phyloP scores from a whole-genome alignment of 352 stramenopile species.

The Globisporangium carolinianum region DNA sequence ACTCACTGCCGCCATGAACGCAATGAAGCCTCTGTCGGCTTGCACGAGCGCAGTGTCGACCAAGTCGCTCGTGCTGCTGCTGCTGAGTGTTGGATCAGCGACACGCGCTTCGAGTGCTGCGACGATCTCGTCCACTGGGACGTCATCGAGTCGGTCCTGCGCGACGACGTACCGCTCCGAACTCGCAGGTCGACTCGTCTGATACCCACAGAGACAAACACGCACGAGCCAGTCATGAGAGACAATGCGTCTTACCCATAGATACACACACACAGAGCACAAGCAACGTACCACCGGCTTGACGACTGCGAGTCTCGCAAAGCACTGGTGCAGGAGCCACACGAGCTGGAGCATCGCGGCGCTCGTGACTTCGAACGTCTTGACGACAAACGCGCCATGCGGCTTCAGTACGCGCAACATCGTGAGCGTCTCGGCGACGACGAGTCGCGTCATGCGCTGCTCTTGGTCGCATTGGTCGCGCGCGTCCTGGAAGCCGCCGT shows the following conservation, averaged over 20 bases:
- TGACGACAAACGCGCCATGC: conserved; percentile 63
- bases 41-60: conserved; percentile 17
- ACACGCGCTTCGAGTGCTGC: conserved; percentile 17
- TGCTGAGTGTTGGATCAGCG: conserved; percentile 1
- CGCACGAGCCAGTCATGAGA: neutral
- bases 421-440: conserved; percentile 48
- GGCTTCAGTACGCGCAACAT: conserved; percentile 48
- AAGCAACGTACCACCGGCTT: conserved; percentile 44
- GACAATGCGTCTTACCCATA: neutral
- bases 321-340: conserved; percentile 58
- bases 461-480: conserved; percentile 62
- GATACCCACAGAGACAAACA: neutral
- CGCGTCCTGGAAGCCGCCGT: conserved; percentile 69
- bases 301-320: conserved; percentile 52
- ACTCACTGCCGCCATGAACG: conserved; percentile 32
- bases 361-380: conserved; percentile 72
- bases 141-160: conserved; percentile 13
- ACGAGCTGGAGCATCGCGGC: conserved; percentile 52
- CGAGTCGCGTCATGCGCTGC: conserved; percentile 47
- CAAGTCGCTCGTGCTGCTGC: neutral
- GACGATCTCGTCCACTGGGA: conserved; percentile 19
- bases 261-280: neutral
- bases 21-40: conserved; percentile 28
- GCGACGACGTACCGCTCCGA: conserved; percentile 72
- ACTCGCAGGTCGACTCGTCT: conserved; percentile 76